Evolutionary conservation across 2,329 filamentous ascomycete species (phyloP).

Genomic region (Claviceps purpurea): DNA sequence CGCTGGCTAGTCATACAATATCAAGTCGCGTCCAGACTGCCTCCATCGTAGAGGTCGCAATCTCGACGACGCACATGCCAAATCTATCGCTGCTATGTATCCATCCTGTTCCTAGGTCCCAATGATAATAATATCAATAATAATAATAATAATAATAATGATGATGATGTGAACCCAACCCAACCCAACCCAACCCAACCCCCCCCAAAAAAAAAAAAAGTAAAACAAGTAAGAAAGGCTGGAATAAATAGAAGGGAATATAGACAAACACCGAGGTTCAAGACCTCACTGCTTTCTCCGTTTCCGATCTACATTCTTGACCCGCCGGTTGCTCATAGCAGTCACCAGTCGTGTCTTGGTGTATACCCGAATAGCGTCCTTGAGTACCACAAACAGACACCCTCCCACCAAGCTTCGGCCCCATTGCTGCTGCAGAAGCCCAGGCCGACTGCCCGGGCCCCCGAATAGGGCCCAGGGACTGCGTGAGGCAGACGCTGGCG

Average conservation of each 20-base stretch:
- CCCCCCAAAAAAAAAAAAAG: neutral
- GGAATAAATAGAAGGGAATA: neutral
- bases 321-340: slow-evolving; percentile 38
- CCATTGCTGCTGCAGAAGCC: slow-evolving; percentile 73
- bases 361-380: slow-evolving; percentile 50
- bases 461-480: slow-evolving; percentile 12
- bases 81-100: no score
- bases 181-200: no score
- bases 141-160: no score
- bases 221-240: neutral
- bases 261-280: neutral
- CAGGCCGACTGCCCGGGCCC: slow-evolving; percentile 30
- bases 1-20: neutral
- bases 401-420: slow-evolving; percentile 81
- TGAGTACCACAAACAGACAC: slow-evolving; percentile 75
- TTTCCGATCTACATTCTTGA: slow-evolving; percentile 35
- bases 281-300: slow-evolving; percentile 8
- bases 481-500: slow-evolving; percentile 29
- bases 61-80: neutral
- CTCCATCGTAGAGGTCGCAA: neutral
- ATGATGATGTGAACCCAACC: no score
- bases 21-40: neutral
- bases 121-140: no score
- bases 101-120: no score
- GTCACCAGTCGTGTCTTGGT: slow-evolving; percentile 49